These are phyloP conservation scores for Fusarium decemcellulare DNA, from an alignment of 2,329 filamentous ascomycete genomes.

Conservation along the genomic window DNA sequence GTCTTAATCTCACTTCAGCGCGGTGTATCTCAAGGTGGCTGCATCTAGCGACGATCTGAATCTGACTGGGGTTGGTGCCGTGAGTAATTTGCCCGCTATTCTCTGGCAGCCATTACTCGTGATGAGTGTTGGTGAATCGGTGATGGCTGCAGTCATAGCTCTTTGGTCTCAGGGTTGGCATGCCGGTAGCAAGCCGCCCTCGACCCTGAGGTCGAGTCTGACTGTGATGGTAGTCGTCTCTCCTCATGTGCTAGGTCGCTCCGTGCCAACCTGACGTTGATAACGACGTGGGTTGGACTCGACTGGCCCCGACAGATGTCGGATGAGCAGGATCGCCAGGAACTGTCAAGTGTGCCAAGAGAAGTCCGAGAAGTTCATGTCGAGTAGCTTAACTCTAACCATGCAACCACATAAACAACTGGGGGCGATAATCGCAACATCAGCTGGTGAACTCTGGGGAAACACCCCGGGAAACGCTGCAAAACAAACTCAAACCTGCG, in stretches of 20 bases:
- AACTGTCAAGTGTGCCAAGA: neutral
- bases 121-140: neutral
- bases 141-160: neutral
- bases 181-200: neutral
- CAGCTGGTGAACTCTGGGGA: slow-evolving; percentile 31
- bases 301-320: neutral
- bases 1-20: slow-evolving; percentile 20
- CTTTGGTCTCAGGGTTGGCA: neutral
- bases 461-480: slow-evolving; percentile 20
- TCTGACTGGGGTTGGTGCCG: slow-evolving; percentile 10
- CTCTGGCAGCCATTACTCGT: slow-evolving; percentile 4
- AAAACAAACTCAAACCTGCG: slow-evolving; percentile 37
- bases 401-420: neutral
- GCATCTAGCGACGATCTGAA: slow-evolving; percentile 16
- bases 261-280: neutral
- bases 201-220: neutral
- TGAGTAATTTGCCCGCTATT: slow-evolving; percentile 5
- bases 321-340: neutral
- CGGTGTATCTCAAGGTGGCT: slow-evolving; percentile 6
- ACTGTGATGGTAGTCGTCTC: neutral
- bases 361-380: slow-evolving; percentile 14
- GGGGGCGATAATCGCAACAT: slow-evolving; percentile 3
- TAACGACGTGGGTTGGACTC: neutral
- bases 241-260: neutral
- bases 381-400: slow-evolving; percentile 10